A percentile compares a stretch with the other conserved stretches of the same genome.
phyloP scores from a whole-genome alignment of 352 stramenopile species.

The Pythium angustatum region DNA sequence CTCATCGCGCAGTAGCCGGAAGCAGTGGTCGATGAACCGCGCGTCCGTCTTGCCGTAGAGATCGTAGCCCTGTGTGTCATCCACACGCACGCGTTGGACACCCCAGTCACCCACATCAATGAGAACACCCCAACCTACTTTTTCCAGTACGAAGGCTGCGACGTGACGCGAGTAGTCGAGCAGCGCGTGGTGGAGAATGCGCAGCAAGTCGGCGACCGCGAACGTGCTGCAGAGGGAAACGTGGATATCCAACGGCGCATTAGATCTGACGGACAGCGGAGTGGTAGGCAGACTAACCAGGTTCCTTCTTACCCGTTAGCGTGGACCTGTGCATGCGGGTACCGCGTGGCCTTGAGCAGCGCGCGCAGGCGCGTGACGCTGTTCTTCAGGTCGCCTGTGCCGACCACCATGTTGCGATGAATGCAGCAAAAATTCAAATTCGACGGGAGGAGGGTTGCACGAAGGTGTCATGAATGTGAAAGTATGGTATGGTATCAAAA shows the following conservation, averaged over 20 bases:
- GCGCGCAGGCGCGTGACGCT: constrained; percentile 55
- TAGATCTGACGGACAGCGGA: too few species aligned
- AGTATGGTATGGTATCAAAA: too few species aligned
- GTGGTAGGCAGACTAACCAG: too few species aligned
- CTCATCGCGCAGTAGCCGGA: constrained; percentile 71
- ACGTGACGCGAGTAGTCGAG: constrained; percentile 77
- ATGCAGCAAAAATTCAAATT: neutral
- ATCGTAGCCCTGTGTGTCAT: constrained; percentile 49
- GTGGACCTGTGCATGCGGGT: constrained; percentile 43
- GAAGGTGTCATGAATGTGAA: constrained; percentile 26
- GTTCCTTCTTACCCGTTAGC: constrained; percentile 28
- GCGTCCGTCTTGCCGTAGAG: constrained; percentile 76
- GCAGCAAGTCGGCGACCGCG: constrained; percentile 45
- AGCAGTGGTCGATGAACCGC: constrained; percentile 74
- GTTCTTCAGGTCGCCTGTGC: constrained; percentile 49
- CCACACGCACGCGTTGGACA: neutral
- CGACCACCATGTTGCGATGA: neutral
- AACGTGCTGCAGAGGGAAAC: neutral
- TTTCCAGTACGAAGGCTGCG: constrained; percentile 49
- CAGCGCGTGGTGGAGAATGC: constrained; percentile 65
- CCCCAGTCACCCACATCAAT: neutral
- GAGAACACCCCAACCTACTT: constrained; percentile 17
- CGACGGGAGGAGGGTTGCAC: constrained; percentile 13
- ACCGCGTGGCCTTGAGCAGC: constrained; percentile 54
- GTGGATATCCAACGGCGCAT: too few species aligned